phyloP scores from a whole-genome alignment of 2,329 filamentous ascomycete species.

The Cordyceps javanica region DNA sequence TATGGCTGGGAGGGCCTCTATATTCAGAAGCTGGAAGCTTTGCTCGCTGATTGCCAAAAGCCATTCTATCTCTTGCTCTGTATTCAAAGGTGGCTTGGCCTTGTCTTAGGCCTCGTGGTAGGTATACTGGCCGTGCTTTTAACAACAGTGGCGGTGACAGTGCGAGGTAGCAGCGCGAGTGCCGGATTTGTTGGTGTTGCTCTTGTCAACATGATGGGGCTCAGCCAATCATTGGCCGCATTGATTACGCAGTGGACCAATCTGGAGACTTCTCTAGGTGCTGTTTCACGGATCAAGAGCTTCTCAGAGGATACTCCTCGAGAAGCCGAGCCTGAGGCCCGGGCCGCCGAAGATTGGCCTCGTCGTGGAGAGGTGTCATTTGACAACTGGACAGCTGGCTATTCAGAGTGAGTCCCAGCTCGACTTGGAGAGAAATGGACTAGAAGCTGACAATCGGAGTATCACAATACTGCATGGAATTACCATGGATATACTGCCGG shows the following conservation, averaged over 20 bases:
- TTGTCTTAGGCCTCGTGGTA: constrained; percentile 47
- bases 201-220: constrained; percentile 19
- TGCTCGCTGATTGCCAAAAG: background rate
- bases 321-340: background rate
- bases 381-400: constrained; percentile 1
- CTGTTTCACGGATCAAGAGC: constrained; percentile 8
- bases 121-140: constrained; percentile 37
- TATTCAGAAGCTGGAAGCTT: background rate
- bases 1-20: constrained; percentile 39
- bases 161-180: constrained; percentile 6
- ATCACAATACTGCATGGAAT: background rate
- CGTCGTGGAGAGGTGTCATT: background rate
- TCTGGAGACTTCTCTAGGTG: constrained; percentile 7
- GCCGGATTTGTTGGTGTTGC: constrained; percentile 16
- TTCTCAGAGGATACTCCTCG: constrained; percentile 3
- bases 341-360: background rate
- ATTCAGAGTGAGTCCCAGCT: background rate
- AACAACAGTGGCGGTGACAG: constrained; percentile 34
- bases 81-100: constrained; percentile 31
- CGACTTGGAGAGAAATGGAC: background rate
- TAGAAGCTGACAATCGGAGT: background rate
- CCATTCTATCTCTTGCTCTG: constrained; percentile 8
- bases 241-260: constrained; percentile 7
- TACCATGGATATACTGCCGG: background rate
- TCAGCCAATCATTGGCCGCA: constrained; percentile 15